These are phyloP conservation scores for Colletotrichum australisinense DNA, from an alignment of 2,329 filamentous ascomycete genomes.

Conservation along the genomic window DNA sequence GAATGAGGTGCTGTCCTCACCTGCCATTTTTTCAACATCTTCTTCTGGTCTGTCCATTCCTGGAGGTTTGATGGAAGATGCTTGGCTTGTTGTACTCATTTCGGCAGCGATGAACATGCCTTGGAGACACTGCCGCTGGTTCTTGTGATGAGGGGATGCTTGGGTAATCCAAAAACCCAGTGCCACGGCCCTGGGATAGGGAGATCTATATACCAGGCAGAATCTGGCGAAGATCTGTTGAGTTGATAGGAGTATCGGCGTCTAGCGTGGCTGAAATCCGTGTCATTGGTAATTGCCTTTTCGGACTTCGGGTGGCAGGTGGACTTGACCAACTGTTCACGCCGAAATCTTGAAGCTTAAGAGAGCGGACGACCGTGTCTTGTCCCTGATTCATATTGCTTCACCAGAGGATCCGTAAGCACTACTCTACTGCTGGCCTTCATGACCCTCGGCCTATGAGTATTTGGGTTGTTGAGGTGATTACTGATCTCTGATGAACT, in stretches of 20 bases:
- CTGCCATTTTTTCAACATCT: slow-evolving; percentile 9
- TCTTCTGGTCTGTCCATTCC: neutral
- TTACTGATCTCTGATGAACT: neutral
- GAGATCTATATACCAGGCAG: neutral
- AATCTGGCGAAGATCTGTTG: no score
- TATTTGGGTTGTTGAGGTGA: neutral
- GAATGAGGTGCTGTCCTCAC: slow-evolving; percentile 1
- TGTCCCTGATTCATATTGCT: no score
- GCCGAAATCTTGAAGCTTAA: neutral
- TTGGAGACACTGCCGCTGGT: accelerated
- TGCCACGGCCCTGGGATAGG: neutral
- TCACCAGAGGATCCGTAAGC: neutral
- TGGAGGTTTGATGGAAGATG: neutral
- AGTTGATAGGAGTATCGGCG: neutral
- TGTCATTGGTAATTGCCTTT: neutral
- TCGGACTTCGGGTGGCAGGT: neutral
- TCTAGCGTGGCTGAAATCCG: neutral
- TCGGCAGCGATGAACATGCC: no score
- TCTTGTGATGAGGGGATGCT: no score
- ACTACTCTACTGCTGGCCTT: neutral
- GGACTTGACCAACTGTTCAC: neutral
- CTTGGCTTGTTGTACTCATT: neutral
- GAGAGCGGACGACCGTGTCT: neutral
- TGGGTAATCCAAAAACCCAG: no score
- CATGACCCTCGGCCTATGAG: neutral